Base-by-base conservation (phyloP, 176 grass and related monocot genomes). In the Eragrostis nindensis region DNA sequence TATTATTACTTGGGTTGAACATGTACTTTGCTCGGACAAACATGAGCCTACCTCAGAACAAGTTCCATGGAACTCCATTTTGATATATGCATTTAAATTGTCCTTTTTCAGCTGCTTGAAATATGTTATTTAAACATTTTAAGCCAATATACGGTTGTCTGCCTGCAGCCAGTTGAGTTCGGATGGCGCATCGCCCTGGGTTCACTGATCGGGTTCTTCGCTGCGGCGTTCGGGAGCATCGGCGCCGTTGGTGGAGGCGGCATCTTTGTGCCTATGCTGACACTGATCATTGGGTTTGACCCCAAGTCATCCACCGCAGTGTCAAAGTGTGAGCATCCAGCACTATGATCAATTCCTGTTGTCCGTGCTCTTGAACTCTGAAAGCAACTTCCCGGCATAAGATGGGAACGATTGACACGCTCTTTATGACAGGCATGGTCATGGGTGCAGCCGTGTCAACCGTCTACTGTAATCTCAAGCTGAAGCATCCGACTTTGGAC, bases 391-490 rank as follows among this genome's bases (percentile, higher is more conserved):
- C 84, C 32, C 4, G 32, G 32, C 32, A 36, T 36, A 1, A 36
- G 32, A 2, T 36, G 32, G 32, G 32, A 36, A 36, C 32, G 32
- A 36, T 36, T 36, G 32, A 36, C 32, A 36, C 32, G 32, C 32
- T 36, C 32, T 66, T 79, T 41, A 26, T 18, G 18, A 82, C 79
- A 97, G 94, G 94, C 71, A 97, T 93, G 94, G 91, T 97, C 77
- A 97, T 89, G 72, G 89, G 94, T 10, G 87, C 87, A 8, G 80
- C 91, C 24, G 80, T 62, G 8, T 92, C 91, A 19, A 88, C 94
- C 0, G 94, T 97, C 4, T 92, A 90, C 74, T 97, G 82, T 80
- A 97, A 97, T 26, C 82, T 97, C 40, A 86, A 89, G 80, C 55
- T 90, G 68, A 92, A 79, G 43, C 91, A 97, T 80, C 89, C 89